Percentiles rank a stretch among this genome's conserved stretches.
Conservation (phyloP, 2,329 filamentous ascomycete genomes). For the Pestalotiopsis sp. region DNA sequence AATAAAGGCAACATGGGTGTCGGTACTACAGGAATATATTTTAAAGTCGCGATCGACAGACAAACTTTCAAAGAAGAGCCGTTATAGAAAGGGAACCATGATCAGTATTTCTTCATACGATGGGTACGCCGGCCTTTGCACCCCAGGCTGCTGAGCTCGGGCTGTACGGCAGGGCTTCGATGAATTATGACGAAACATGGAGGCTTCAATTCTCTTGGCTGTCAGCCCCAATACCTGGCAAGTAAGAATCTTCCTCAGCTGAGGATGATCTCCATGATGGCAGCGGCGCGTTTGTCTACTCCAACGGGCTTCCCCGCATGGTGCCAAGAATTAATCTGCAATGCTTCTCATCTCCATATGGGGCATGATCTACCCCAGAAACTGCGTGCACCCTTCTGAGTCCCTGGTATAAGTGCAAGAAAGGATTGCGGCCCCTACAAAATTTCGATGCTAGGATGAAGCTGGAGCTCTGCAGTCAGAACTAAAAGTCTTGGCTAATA, state of each 20-base stretch:
- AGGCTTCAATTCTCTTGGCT: background rate
- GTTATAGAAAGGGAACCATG: no score
- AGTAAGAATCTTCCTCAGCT: background rate
- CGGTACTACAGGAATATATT: no score
- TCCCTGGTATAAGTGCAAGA: background rate
- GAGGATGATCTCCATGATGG: background rate
- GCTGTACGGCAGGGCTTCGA: background rate
- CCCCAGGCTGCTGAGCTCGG: background rate
- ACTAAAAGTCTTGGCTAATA: background rate
- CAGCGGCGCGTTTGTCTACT: background rate
- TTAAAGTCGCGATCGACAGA: no score
- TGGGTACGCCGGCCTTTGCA: no score
- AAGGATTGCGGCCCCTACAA: background rate
- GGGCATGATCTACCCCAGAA: background rate
- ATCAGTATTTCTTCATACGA: no score
- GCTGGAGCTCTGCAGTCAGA: background rate
- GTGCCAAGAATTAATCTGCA: background rate
- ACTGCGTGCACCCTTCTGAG: background rate
- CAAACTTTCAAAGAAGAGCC: no score
- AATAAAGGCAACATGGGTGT: no score
- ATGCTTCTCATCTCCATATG: background rate
- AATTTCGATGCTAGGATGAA: conserved; percentile 1
- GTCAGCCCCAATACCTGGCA: background rate
- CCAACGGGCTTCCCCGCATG: background rate
- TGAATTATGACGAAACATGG: background rate